Base-by-base conservation (phyloP, 2,329 filamentous ascomycete species). In the Neopestalotiopsis sp. region DNA sequence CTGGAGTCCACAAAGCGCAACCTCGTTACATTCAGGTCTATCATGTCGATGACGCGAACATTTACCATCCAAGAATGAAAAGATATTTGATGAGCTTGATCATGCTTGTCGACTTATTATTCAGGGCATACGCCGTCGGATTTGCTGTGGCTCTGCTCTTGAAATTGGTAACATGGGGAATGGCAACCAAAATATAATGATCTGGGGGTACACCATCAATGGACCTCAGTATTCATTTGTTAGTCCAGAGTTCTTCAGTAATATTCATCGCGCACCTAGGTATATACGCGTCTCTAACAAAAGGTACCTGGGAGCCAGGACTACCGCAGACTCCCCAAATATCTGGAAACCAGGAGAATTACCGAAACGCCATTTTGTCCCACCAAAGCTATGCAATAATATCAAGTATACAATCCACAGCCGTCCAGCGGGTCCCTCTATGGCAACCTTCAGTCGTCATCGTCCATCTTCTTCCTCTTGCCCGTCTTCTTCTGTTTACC, bases 391-490 rank as follows among this genome's bases (percentile, higher is more conserved):
- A 62, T 62, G 59, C 59, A 62, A n/a, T 62, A 62, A 42, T n/a
- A 9, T 20, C 45, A 52, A 49, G 20, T 52, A 4, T n/a, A 10
- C 17, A 52, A n/a, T 30, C 13, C 32, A 38, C 59, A 38, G 28
- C 9, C 10, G 30, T 30, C 14, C 30, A 34, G 30, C 13, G 6
- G 4, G 30, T 63, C 60, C 32, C 60, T 4, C 12, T 32, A 38
- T 10, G 34, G 24, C 24, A 28, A 28, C 24, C 45, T 14, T 49
- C 34, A 45, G 4, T 52, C 38, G 4, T 52, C 38, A 20, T 67
- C 57, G 17, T 67, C 66, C 66, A 78, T 71, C 79, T 83, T 86
- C 79, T 84, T 86, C 73, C 84, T 80, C 77, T 88, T 88, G 45
- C 74, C 81, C 1, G 83, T 82, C 68, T 84, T 78, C 67, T 80